phyloP scores from a whole-genome alignment of 1,284 basidiomycete genomes.

The Prillingera fragicola region DNA sequence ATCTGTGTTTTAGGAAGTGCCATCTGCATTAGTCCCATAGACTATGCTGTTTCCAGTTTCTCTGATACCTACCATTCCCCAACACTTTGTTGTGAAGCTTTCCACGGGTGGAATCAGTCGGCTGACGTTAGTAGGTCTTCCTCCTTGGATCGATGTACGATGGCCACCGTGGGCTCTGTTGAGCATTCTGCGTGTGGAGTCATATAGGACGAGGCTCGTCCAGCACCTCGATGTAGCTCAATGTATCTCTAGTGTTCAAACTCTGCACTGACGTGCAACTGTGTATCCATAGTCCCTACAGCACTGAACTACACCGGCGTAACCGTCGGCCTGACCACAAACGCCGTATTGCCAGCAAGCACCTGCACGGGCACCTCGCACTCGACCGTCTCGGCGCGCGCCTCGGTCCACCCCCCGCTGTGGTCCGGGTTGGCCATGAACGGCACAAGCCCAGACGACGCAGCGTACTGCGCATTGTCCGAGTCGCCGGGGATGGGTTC shows the following conservation, averaged over 20 bases:
- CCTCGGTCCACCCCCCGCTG: conserved; percentile 45
- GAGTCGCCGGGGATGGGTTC: conserved; percentile 17
- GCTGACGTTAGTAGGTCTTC: too few species aligned
- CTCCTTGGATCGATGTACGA: too few species aligned
- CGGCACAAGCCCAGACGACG: conserved; percentile 58
- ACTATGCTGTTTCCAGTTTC: conserved; percentile 35
- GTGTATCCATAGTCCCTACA: conserved; percentile 5
- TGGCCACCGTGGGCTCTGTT: too few species aligned
- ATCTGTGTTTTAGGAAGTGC: conserved; percentile 33
- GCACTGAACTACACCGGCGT: conserved; percentile 20
- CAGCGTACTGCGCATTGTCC: conserved; percentile 31
- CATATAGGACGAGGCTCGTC: too few species aligned
- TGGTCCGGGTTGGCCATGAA: conserved; percentile 25
- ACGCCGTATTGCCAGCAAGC: conserved; percentile 82
- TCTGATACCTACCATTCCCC: conserved; percentile 17
- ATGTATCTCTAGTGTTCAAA: too few species aligned
- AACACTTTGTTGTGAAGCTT: too few species aligned
- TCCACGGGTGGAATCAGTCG: too few species aligned
- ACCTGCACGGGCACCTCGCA: conserved; percentile 84
- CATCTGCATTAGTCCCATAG: conserved; percentile 20
- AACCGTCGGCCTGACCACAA: conserved; percentile 46
- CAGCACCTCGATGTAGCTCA: too few species aligned
- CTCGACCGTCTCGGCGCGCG: conserved; percentile 73
- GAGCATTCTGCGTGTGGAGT: too few species aligned
- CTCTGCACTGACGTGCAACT: too few species aligned